These are phyloP conservation scores for Harringtonia lauricola DNA, from an alignment of 2,329 filamentous ascomycete species.

Conservation along the genomic window DNA sequence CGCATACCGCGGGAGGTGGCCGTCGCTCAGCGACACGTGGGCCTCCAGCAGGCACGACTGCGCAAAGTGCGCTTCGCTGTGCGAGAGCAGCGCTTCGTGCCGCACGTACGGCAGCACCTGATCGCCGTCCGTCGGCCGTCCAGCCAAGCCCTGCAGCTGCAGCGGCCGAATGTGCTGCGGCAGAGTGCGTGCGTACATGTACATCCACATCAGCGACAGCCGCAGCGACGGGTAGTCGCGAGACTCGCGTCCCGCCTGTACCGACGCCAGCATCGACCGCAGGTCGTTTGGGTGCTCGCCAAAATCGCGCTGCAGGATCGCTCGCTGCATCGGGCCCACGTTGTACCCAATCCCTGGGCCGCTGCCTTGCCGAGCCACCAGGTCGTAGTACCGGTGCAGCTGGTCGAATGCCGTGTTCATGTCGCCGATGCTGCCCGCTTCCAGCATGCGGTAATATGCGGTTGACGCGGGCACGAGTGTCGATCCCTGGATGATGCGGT, in stretches of 20 bases:
- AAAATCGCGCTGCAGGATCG: constrained; percentile 90
- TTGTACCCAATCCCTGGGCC: constrained; percentile 77
- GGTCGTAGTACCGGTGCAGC: constrained; percentile 86
- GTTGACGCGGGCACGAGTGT: constrained; percentile 35
- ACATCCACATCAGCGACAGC: constrained; percentile 91
- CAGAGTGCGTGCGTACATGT: constrained; percentile 64
- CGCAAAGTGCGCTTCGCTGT: constrained; percentile 4
- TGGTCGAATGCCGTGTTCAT: constrained; percentile 84
- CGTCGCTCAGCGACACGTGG: constrained; percentile 8
- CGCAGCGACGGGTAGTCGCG: constrained; percentile 88
- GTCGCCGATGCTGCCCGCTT: constrained; percentile 85
- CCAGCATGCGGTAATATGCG: constrained; percentile 42
- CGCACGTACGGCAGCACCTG: constrained; percentile 12
- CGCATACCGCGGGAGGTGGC: constrained; percentile 7
- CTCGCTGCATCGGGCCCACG: constrained; percentile 86
- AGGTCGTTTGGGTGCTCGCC: constrained; percentile 83
- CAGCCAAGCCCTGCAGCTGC: constrained; percentile 12
- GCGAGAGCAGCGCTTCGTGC: constrained; percentile 5
- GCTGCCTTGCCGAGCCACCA: constrained; percentile 75
- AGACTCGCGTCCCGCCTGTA: constrained; percentile 88
- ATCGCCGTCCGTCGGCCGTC: constrained; percentile 9
- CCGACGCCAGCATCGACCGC: constrained; percentile 89
- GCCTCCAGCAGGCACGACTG: constrained; percentile 9
- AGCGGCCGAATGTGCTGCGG: constrained; percentile 34
- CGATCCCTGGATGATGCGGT: constrained; percentile 4